These are phyloP conservation scores for Tetrapyrgos nigripes DNA, from an alignment of 1,284 basidiomycete species.

Conservation along the genomic window DNA sequence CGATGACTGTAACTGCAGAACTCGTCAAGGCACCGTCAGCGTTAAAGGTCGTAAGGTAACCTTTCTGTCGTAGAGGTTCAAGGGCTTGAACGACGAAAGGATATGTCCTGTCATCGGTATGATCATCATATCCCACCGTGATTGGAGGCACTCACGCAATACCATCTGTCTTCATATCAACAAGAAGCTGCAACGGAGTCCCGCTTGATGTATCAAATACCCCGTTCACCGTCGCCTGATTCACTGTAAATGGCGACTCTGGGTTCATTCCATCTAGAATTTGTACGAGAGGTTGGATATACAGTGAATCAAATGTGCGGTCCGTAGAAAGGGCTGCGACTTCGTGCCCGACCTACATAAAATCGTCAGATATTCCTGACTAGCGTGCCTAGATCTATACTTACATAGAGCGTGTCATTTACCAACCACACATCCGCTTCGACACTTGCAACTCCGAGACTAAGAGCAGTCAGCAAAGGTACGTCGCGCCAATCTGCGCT, in stretches of 20 bases:
- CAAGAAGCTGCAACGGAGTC: constrained; percentile 51
- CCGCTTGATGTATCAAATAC: constrained; percentile 53
- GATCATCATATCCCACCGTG: not conserved
- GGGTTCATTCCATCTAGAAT: constrained; percentile 54
- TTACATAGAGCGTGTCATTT: constrained; percentile 52
- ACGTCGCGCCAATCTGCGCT: constrained; percentile 58
- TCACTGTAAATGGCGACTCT: constrained; percentile 44
- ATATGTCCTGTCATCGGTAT: constrained; percentile 42
- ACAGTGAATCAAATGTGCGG: constrained; percentile 49
- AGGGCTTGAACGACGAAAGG: constrained; percentile 52
- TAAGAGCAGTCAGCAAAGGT: constrained; percentile 54
- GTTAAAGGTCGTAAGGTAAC: constrained; percentile 53
- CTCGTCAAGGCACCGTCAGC: constrained; percentile 43
- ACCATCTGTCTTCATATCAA: constrained; percentile 62
- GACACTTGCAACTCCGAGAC: constrained; percentile 57
- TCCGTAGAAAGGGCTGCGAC: constrained; percentile 35
- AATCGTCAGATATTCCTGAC: no score
- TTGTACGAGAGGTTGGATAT: constrained; percentile 52
- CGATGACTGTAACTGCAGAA: constrained; percentile 52
- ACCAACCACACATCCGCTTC: constrained; percentile 61
- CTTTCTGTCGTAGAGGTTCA: constrained; percentile 50
- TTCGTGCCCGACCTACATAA: constrained; percentile 54
- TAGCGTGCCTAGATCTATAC: no score
- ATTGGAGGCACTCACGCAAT: constrained; percentile 38
- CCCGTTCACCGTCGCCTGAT: constrained; percentile 49